A percentile compares a stretch with the other conserved stretches of the same genome.
Conservation (phyloP, 305 asterid species). For the Solanum chacoense region DNA sequence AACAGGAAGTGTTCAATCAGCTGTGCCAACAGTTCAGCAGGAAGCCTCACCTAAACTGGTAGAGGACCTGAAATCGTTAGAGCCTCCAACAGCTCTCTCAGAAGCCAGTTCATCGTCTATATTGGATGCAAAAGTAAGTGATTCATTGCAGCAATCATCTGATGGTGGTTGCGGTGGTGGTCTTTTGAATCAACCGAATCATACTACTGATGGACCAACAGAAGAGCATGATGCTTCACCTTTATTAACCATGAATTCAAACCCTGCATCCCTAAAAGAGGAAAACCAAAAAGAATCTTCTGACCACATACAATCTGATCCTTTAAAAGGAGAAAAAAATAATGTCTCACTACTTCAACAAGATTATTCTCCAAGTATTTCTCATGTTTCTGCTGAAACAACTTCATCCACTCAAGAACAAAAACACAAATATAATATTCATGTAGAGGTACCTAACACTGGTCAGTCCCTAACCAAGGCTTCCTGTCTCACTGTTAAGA, state of each 20-base stretch:
- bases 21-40: constrained; percentile 8
- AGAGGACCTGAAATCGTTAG: constrained; percentile 12
- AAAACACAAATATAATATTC: neutral
- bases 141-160: constrained; percentile 4
- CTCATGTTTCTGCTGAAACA: constrained; percentile 4
- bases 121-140: constrained; percentile 11
- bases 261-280: neutral
- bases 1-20: constrained; percentile 10
- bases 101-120: constrained; percentile 15
- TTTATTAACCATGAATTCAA: constrained; percentile 7
- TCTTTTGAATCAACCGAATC: neutral
- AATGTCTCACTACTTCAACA: constrained; percentile 20
- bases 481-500: neutral
- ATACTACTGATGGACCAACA: constrained; percentile 17
- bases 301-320: neutral
- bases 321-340: neutral
- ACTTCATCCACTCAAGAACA: constrained; percentile 16
- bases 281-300: neutral
- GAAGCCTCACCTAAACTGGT: constrained; percentile 2
- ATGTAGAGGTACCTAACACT: neutral
- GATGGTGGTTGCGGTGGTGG: neutral
- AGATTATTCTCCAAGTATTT: constrained; percentile 16
- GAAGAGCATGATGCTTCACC: constrained; percentile 3
- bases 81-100: neutral
- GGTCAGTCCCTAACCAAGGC: constrained; percentile 3